Conservation (phyloP, 805 yeast species). For the Ogataea methylovora region DNA sequence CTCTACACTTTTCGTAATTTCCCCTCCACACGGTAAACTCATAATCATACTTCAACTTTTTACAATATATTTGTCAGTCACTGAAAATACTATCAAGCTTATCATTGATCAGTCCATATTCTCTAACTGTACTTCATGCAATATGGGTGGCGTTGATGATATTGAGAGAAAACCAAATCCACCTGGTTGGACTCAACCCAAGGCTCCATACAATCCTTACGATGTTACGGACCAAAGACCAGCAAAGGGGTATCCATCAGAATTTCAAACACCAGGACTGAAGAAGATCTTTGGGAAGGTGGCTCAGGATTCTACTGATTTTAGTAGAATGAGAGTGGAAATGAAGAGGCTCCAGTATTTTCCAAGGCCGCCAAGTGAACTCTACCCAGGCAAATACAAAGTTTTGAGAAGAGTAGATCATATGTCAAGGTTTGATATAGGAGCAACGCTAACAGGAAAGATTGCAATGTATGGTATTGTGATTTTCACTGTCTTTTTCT, state of each 20-base stretch:
- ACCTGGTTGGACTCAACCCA: constrained; percentile 72
- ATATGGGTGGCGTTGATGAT: too few relatives aligned
- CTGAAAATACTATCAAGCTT: too few relatives aligned
- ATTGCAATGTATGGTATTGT: constrained; percentile 41
- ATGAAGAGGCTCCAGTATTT: constrained; percentile 68
- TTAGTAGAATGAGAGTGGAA: constrained; percentile 60
- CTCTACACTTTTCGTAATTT: too few relatives aligned
- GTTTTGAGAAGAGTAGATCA: constrained; percentile 54
- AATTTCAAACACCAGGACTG: constrained; percentile 59
- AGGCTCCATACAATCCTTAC: constrained; percentile 80
- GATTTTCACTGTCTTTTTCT: constrained; percentile 60
- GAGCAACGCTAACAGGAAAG: constrained; percentile 51
- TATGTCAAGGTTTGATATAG: constrained; percentile 45
- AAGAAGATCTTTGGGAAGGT: constrained; percentile 39
- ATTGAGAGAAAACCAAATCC: constrained; percentile 66
- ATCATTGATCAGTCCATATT: too few relatives aligned
- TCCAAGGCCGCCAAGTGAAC: constrained; percentile 66
- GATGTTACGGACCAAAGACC: constrained; percentile 75
- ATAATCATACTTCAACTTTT: too few relatives aligned
- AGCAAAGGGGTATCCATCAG: constrained; percentile 81
- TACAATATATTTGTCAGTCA: too few relatives aligned
- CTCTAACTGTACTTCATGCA: too few relatives aligned
- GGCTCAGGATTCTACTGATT: constrained; percentile 64
- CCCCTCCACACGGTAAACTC: too few relatives aligned
- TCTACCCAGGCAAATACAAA: constrained; percentile 75